Conservation (phyloP, 192 early-diverging fungal species). For the Backusella liffmaniae region DNA sequence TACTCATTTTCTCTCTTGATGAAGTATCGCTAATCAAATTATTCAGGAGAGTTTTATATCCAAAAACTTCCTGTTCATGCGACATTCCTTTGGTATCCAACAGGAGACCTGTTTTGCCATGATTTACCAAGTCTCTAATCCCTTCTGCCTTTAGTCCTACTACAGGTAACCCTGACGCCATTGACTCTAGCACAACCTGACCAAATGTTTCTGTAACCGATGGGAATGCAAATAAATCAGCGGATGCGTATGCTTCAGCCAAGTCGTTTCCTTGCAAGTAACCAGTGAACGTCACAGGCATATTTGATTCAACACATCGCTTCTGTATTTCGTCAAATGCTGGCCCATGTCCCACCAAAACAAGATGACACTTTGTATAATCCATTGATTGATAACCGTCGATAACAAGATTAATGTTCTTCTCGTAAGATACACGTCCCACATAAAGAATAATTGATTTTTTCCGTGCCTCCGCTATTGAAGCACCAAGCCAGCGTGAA, state of each 20-base stretch:
- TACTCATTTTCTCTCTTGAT: slow-evolving; percentile 12
- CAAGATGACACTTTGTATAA: slow-evolving; percentile 27
- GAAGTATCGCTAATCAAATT: not conserved
- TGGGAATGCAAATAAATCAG: slow-evolving; percentile 38
- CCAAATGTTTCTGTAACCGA: slow-evolving; percentile 37
- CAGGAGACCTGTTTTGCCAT: slow-evolving; percentile 24
- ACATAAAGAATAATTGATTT: slow-evolving; percentile 34
- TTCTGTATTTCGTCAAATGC: slow-evolving; percentile 32
- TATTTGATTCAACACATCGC: not conserved
- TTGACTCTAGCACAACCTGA: slow-evolving; percentile 32
- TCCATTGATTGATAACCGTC: slow-evolving; percentile 33
- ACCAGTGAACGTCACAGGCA: slow-evolving; percentile 33
- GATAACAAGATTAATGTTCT: slow-evolving; percentile 32
- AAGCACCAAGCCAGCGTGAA: slow-evolving; percentile 19
- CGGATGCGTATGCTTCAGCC: slow-evolving; percentile 32
- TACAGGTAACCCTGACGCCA: slow-evolving; percentile 36
- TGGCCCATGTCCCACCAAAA: slow-evolving; percentile 35
- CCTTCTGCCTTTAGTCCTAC: slow-evolving; percentile 31
- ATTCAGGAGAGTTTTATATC: slow-evolving; percentile 9
- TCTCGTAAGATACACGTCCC: slow-evolving; percentile 35
- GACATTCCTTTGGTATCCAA: not conserved
- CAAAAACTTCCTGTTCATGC: not conserved
- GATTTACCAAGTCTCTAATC: slow-evolving; percentile 23
- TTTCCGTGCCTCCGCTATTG: not conserved
- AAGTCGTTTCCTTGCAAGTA: slow-evolving; percentile 27